These are phyloP conservation scores for Malus hybrid DNA, from an alignment of 331 rosid species.

Conservation along the genomic window DNA sequence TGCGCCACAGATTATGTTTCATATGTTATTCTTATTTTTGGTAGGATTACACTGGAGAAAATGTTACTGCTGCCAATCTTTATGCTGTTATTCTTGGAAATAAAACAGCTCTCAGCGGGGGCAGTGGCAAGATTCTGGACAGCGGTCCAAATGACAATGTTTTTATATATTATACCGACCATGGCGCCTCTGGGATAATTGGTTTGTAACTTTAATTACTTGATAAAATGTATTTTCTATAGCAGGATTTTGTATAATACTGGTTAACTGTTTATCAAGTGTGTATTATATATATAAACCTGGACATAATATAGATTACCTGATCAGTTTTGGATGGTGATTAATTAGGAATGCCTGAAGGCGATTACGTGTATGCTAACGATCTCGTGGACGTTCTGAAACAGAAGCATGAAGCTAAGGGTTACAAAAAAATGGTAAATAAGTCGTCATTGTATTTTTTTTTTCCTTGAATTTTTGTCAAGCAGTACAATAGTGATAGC, in stretches of 20 bases:
- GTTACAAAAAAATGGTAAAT: slow-evolving; percentile 44
- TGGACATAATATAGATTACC: too few species aligned
- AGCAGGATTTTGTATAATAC: not conserved
- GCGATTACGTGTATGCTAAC: slow-evolving; percentile 1
- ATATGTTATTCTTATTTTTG: not conserved
- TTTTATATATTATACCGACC: slow-evolving; percentile 45
- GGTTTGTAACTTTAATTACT: slow-evolving; percentile 12
- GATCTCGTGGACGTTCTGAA: slow-evolving; percentile 35
- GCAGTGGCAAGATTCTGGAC: slow-evolving; percentile 48
- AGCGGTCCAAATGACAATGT: slow-evolving; percentile 37
- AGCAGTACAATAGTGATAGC: too few species aligned
- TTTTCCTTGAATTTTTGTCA: too few species aligned
- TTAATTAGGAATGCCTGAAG: slow-evolving; percentile 34
- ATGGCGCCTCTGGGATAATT: slow-evolving; percentile 29
- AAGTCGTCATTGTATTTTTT: too few species aligned
- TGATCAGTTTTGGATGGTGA: too few species aligned
- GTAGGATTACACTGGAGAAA: slow-evolving; percentile 36
- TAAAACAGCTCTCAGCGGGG: slow-evolving; percentile 30
- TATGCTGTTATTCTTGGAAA: slow-evolving; percentile 45
- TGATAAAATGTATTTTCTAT: not conserved
- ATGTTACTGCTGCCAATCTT: slow-evolving; percentile 16
- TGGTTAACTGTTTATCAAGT: too few species aligned
- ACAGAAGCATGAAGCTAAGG: slow-evolving; percentile 36
- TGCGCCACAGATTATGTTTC: not conserved
- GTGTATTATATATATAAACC: too few species aligned